These are phyloP conservation scores for Eudorina sp. DNA, from an alignment of 139 green algal genomes.

Conservation along the genomic window DNA sequence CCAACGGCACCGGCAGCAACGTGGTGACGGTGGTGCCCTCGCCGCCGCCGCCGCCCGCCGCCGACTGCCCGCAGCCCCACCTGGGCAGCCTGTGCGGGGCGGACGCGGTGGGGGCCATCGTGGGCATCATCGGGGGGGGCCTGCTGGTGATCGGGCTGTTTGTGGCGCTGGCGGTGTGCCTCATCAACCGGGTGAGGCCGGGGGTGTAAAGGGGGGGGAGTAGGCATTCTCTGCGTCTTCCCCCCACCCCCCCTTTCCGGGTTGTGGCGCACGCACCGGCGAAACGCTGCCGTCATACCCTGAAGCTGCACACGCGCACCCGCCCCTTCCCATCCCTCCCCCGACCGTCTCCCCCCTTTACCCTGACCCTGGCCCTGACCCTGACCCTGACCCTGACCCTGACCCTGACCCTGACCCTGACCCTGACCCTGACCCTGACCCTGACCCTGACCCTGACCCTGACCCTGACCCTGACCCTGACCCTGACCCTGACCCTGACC, in stretches of 20 bases:
- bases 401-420: too few relatives aligned
- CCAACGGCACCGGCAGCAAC: not conserved
- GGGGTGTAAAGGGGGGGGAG: not conserved
- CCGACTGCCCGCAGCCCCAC: not conserved
- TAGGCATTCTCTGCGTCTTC: not conserved
- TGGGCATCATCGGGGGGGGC: slow-evolving; percentile 44
- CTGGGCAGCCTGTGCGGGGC: slow-evolving; percentile 52
- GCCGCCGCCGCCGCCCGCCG: slow-evolving; percentile 20
- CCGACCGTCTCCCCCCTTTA: too few relatives aligned
- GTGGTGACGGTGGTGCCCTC: not conserved
- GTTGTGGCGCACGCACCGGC: not conserved
- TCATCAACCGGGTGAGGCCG: slow-evolving; percentile 13
- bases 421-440: not conserved
- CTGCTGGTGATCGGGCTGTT: slow-evolving; percentile 32
- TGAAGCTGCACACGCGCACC: not conserved
- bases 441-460: not conserved
- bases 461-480: too few relatives aligned
- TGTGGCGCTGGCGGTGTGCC: not conserved
- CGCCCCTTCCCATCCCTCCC: too few relatives aligned
- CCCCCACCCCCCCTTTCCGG: too few relatives aligned
- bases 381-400: too few relatives aligned
- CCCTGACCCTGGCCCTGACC: too few relatives aligned
- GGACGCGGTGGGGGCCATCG: slow-evolving; percentile 48
- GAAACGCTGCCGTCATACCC: not conserved
- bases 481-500: too few relatives aligned